These are phyloP conservation scores for Gelatoporia subvermispora DNA, from an alignment of 768 basidiomycete species.

Conservation along the genomic window DNA sequence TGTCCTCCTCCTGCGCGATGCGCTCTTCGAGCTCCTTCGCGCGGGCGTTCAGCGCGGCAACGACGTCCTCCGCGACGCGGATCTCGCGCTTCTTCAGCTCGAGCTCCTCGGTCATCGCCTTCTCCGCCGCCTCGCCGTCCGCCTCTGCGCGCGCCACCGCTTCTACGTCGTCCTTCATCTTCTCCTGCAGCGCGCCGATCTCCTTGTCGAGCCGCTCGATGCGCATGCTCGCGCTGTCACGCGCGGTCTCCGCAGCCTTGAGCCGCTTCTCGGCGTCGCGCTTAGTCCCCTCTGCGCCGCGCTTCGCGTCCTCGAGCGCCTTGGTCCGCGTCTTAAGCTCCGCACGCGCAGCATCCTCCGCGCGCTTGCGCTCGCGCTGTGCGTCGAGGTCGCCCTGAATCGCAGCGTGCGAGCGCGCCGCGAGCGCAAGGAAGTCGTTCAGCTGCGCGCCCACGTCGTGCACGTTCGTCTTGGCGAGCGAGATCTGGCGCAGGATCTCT, in stretches of 20 bases:
- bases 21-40: conserved; percentile 72
- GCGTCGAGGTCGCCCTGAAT: conserved; percentile 74
- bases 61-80: conserved; percentile 60
- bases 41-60: conserved; percentile 56
- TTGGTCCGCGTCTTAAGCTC: conserved; percentile 86
- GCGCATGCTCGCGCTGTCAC: conserved; percentile 56
- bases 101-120: conserved; percentile 35
- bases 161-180: conserved; percentile 50
- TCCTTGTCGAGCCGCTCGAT: conserved; percentile 59
- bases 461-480: conserved; percentile 53
- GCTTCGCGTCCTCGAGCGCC: conserved; percentile 79
- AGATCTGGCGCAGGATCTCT: conserved; percentile 74
- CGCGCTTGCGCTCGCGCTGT: conserved; percentile 68
- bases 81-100: conserved; percentile 51
- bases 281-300: conserved; percentile 72
- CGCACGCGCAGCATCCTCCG: conserved; percentile 73
- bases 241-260: conserved; percentile 57
- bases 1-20: conserved; percentile 58
- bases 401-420: conserved; percentile 53
- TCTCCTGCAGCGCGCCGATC: conserved; percentile 50
- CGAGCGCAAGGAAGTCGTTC: conserved; percentile 49
- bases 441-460: conserved; percentile 69
- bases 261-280: conserved; percentile 88
- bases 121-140: conserved; percentile 15
- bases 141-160: conserved; percentile 30